Percentiles rank a stretch among this genome's conserved stretches.
Conservation (phyloP, 495 filamentous ascomycete species). For the Hypoxylon perforatum region DNA sequence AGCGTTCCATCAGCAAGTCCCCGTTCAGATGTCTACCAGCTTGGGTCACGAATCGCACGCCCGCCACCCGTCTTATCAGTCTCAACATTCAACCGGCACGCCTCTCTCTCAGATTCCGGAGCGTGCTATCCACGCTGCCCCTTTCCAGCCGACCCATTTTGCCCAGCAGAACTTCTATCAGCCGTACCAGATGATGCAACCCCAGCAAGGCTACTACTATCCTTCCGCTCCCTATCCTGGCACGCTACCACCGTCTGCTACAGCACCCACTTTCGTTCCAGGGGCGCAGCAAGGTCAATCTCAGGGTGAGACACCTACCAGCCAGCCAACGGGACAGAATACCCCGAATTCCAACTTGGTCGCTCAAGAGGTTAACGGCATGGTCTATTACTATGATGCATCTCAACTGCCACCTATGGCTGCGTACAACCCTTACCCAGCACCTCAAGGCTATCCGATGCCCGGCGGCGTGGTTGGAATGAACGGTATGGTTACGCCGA, state of each 20-base stretch:
- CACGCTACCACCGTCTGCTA: slow-evolving; percentile 63
- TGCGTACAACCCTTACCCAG: slow-evolving; percentile 60
- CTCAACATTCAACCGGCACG: slow-evolving; percentile 81
- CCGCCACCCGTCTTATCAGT: slow-evolving; percentile 78
- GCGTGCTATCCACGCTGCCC: slow-evolving; percentile 88
- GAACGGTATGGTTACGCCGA: slow-evolving; percentile 84
- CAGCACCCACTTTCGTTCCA: slow-evolving; percentile 68
- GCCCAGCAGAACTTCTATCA: slow-evolving; percentile 73
- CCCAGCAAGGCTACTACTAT: slow-evolving; percentile 68
- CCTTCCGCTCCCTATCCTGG: slow-evolving; percentile 66
- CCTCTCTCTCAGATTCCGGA: slow-evolving; percentile 95
- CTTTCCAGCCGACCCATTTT: slow-evolving; percentile 85
- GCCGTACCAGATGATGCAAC: slow-evolving; percentile 60
- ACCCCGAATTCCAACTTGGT: slow-evolving; percentile 73
- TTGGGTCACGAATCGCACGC: slow-evolving; percentile 70
- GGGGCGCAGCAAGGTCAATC: slow-evolving; percentile 63
- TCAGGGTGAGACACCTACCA: slow-evolving; percentile 54
- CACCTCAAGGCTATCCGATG: slow-evolving; percentile 62
- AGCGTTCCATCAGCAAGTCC: slow-evolving; percentile 92
- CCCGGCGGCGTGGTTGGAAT: slow-evolving; percentile 72
- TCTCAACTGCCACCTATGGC: slow-evolving; percentile 71
- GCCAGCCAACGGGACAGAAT: slow-evolving; percentile 53
- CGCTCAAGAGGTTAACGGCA: slow-evolving; percentile 91
- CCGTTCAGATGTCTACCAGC: slow-evolving; percentile 70
- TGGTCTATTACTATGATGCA: slow-evolving; percentile 92